These are phyloP conservation scores for Tuctoria greenei DNA, from an alignment of 176 grass and related monocot species.

Conservation along the genomic window DNA sequence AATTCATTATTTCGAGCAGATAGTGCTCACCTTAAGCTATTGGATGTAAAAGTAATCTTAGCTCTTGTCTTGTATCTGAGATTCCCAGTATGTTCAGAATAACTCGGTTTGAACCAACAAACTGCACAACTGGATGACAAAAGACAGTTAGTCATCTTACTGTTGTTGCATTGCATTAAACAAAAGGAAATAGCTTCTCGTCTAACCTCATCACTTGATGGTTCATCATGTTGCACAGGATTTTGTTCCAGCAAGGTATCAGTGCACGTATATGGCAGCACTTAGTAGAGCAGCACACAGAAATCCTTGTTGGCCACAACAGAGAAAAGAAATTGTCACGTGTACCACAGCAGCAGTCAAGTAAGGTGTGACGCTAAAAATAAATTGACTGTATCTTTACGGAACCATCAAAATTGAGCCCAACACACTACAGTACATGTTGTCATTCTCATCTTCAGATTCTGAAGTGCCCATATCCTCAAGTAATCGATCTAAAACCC, in stretches of 20 bases:
- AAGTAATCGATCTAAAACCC: slow-evolving; percentile 37
- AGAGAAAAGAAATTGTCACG: background rate
- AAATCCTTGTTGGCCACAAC: background rate
- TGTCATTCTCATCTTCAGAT: background rate
- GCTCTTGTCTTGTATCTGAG: background rate
- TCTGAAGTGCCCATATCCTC: slow-evolving; percentile 33
- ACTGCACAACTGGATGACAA: background rate
- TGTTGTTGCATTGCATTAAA: background rate
- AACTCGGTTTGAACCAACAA: background rate
- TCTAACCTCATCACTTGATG: background rate
- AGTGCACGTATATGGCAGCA: background rate
- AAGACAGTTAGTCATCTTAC: background rate
- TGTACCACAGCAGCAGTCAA: background rate
- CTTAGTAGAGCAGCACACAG: background rate
- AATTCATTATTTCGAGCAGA: too few species aligned
- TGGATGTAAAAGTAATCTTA: background rate
- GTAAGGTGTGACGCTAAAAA: background rate
- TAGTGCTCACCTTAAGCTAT: too few species aligned
- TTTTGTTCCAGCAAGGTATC: background rate
- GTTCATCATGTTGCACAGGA: background rate
- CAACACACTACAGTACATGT: background rate
- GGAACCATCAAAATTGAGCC: background rate
- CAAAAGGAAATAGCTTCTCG: background rate
- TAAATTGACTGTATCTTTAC: background rate
- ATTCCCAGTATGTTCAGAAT: background rate